Evolutionary conservation across 2,329 filamentous ascomycete genomes (phyloP).

Genomic region (Pseudomassariella vexata): DNA sequence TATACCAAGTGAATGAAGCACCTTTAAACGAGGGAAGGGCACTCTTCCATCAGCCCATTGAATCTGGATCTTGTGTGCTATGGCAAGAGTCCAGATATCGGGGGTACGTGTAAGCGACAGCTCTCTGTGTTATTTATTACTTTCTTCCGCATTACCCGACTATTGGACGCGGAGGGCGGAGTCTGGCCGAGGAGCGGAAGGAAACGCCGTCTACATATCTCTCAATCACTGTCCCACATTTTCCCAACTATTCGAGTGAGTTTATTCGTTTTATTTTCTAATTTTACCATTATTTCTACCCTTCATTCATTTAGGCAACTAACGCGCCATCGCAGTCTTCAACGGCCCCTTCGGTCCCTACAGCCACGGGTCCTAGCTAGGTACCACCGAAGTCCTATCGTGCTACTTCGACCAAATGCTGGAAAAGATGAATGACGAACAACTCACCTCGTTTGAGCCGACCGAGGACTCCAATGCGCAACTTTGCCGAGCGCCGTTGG

Average conservation of each 20-base stretch:
- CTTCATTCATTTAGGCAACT: no score
- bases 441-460: conserved; percentile 16
- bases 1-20: no score
- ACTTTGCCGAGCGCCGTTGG: conserved; percentile 23
- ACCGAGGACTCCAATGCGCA: conserved; percentile 18
- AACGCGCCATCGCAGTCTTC: no score
- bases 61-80: no score
- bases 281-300: no score
- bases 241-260: conserved; percentile 12
- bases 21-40: no score
- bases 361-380: conserved; percentile 19
- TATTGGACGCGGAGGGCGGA: conserved; percentile 13
- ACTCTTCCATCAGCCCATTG: no score
- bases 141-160: conserved; percentile 15
- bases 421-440: conserved; percentile 18
- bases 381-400: conserved; percentile 17
- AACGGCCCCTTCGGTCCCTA: conserved; percentile 20
- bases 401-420: conserved; percentile 26
- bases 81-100: no score
- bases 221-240: conserved; percentile 5
- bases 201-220: conserved; percentile 11
- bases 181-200: conserved; percentile 13
- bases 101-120: no score
- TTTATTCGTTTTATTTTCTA: no score
- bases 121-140: no score